Evolutionary conservation across 257 asterid species (phyloP).

Genomic region (Primulina huaijiensis): DNA sequence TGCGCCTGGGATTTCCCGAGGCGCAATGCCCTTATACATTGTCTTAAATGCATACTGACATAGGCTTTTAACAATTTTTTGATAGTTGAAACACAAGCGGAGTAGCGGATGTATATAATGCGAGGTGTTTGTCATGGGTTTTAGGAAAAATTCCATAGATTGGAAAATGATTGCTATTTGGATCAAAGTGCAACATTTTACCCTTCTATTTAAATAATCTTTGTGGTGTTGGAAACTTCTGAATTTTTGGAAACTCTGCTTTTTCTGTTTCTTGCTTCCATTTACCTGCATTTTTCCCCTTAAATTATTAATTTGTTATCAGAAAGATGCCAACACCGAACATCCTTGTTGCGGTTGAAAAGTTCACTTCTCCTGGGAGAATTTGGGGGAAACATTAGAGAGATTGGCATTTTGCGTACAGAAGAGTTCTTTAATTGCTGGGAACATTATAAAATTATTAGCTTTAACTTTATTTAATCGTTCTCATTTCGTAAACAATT

Average conservation of each 20-base stretch:
- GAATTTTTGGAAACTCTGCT: background rate
- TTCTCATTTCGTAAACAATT: background rate
- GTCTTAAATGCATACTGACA: background rate
- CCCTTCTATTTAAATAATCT: constrained; percentile 1
- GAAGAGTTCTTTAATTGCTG: background rate
- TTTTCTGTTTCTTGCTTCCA: background rate
- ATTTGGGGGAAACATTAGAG: background rate
- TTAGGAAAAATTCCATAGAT: constrained; percentile 2
- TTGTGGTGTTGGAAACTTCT: constrained; percentile 14
- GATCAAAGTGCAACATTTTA: constrained; percentile 17
- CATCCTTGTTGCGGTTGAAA: constrained; percentile 12
- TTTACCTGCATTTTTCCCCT: background rate
- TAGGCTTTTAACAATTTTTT: background rate
- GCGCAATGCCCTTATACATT: too few species aligned
- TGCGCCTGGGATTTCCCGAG: too few species aligned
- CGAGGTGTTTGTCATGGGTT: constrained; percentile 12
- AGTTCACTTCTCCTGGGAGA: constrained; percentile 8
- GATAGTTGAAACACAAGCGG: background rate
- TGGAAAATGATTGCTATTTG: background rate
- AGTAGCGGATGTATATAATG: background rate
- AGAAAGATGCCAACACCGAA: constrained; percentile 19
- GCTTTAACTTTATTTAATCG: background rate
- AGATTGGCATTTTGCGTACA: constrained; percentile 12
- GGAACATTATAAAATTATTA: background rate
- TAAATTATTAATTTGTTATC: constrained; percentile 1